Evolutionary conservation across 129 eudicot genomes (phyloP).

Genomic region (Flaveria linearis): DNA sequence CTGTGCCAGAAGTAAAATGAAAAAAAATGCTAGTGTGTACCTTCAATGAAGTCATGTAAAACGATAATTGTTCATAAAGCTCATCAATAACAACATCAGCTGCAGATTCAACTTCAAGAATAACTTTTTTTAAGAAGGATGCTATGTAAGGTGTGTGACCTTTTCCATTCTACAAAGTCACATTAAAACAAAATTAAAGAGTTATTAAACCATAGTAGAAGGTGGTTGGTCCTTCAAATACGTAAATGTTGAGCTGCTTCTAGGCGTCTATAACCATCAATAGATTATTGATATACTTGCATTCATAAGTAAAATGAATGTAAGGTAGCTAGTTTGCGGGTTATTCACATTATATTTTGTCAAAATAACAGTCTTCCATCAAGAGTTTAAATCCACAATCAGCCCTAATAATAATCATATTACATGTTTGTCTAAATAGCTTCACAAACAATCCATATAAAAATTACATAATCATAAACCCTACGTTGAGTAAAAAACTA

Average conservation of each 20-base stretch:
- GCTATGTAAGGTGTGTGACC: conserved; percentile 56
- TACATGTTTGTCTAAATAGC: not conserved
- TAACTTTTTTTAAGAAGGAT: conserved; percentile 66
- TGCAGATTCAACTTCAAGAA: conserved; percentile 74
- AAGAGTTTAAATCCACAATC: not conserved
- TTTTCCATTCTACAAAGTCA: conserved; percentile 56
- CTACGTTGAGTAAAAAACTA: not conserved
- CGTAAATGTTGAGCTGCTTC: not conserved
- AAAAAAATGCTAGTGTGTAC: conserved; percentile 39
- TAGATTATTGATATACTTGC: conserved; percentile 16
- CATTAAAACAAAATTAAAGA: conserved; percentile 16
- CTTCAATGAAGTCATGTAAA: conserved; percentile 62
- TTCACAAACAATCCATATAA: not conserved
- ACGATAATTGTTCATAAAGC: conserved; percentile 61
- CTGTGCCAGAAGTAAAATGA: not conserved
- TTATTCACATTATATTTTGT: not conserved
- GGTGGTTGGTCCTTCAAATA: not conserved
- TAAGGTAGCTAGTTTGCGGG: not conserved
- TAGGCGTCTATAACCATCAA: not conserved
- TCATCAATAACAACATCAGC: conserved; percentile 65
- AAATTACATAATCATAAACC: conserved; percentile 12
- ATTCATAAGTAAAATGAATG: not conserved
- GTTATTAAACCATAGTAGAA: not conserved
- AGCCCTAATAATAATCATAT: not conserved
- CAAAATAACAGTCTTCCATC: not conserved